Evolutionary conservation across 495 filamentous ascomycete genomes (phyloP), one percentile per base, ranked within the genome.

Genomic region (Penicillium canariense): DNA sequence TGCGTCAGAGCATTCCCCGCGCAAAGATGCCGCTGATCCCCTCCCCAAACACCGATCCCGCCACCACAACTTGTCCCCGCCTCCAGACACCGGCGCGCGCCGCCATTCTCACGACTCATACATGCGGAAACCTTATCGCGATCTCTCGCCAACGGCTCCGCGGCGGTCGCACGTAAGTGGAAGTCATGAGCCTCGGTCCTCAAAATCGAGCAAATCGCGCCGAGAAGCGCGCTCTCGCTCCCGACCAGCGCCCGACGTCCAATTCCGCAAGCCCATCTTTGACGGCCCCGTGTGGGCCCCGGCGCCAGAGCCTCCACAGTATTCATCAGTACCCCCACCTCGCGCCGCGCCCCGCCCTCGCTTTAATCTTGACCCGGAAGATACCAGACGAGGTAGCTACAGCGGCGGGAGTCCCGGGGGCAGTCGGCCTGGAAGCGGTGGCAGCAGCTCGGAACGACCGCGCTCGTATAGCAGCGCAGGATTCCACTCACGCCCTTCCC

Each of bases 91-190:
- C 4, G 51, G 62, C 20, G 63, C 67, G 0, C 71, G 75, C 14
- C 72, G 75, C 0, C 75, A 77, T 55, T 77, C 75, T 1, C 75
- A 77, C 46, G 75, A 77, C 27, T 66, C 71, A 2, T 76, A 75
- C 32, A 65, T 54, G 1, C 68, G 71, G 17, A 66, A 67, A 61
- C 69, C 69, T 0, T 58, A 59, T 3, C 60, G 69, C 26, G 70
- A 74, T 3, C 47, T 68, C 3, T 74, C 73, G 0, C 69, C 72
- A 0, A 46, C 62, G 22, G 46, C 61, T 1, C 60, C 64, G 7
- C 36, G 52, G 35, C 64, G 62, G 3, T 56, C 56, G 4, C 46
- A 52, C 11, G 55, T 12, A 9, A 46, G 43, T 14, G 26, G 51
- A 2, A 44, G 48, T n/a, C 38, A 65, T 14, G 65, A 63, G 3